A percentile compares a stretch with the other conserved stretches of the same genome.
Conservation (phyloP, 495 filamentous ascomycete species). For the Evernia prunastri region DNA sequence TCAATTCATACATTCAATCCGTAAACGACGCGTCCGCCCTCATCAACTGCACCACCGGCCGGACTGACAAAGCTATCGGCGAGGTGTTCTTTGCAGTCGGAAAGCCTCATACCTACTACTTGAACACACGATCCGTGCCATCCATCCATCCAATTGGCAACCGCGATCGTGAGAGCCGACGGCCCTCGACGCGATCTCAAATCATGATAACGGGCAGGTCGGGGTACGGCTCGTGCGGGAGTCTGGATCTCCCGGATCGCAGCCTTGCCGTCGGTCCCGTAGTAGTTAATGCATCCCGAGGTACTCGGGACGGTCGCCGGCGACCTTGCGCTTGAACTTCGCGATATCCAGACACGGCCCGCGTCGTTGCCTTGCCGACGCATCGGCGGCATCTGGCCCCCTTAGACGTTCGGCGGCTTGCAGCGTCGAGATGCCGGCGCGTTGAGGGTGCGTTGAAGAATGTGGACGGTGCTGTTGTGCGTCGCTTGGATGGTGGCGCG, state of each 20-base stretch:
- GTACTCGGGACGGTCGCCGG: constrained; percentile 35
- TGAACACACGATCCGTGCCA: constrained; percentile 35
- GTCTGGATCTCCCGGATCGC: constrained; percentile 34
- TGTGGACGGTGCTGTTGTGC: constrained; percentile 33
- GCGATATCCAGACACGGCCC: constrained; percentile 39
- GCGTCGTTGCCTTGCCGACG: constrained; percentile 34
- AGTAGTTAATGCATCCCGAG: constrained; percentile 46
- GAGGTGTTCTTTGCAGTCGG: constrained; percentile 39
- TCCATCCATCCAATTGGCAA: constrained; percentile 45
- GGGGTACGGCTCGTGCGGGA: constrained; percentile 36
- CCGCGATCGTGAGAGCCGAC: constrained; percentile 36
- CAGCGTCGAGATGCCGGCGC: constrained; percentile 35
- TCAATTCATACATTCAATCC: constrained; percentile 36
- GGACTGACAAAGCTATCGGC: constrained; percentile 43
- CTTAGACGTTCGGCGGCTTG: constrained; percentile 39
- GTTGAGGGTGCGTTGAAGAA: constrained; percentile 46
- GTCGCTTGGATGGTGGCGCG: constrained; percentile 31
- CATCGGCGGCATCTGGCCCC: constrained; percentile 35
- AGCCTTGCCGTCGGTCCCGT: constrained; percentile 30
- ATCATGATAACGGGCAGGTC: constrained; percentile 32
- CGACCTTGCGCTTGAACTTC: constrained; percentile 38
- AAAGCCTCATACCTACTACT: constrained; percentile 45
- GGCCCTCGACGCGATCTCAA: constrained; percentile 41
- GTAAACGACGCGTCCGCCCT: constrained; percentile 38
- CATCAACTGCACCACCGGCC: constrained; percentile 43